Conservation (phyloP, 495 filamentous ascomycete genomes). For the Hypoxylon crocopeplum region DNA sequence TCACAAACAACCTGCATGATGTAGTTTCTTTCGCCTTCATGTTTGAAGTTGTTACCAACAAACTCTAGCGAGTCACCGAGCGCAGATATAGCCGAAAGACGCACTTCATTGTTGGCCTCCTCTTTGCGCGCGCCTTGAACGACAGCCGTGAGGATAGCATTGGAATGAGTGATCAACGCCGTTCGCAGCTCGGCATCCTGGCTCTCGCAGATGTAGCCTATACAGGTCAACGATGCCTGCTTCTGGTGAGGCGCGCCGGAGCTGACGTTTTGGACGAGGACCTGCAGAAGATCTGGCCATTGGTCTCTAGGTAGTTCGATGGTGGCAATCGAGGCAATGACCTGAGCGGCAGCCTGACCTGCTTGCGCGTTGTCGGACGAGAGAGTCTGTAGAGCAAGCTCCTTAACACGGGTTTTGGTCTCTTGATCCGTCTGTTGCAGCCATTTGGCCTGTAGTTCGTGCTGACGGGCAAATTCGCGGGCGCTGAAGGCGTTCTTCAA, state of each 20-base stretch:
- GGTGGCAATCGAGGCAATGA: slow-evolving; percentile 90
- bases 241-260: slow-evolving; percentile 84
- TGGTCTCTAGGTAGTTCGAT: slow-evolving; percentile 93
- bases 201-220: slow-evolving; percentile 97
- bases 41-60: slow-evolving; percentile 96
- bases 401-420: slow-evolving; percentile 86
- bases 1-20: slow-evolving; percentile 99
- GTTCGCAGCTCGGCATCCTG: slow-evolving; percentile 86
- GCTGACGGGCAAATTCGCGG: slow-evolving; percentile 84
- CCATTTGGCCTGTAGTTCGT: slow-evolving; percentile 91
- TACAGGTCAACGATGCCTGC: slow-evolving; percentile 90
- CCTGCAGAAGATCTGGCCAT: slow-evolving; percentile 94
- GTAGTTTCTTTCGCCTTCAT: slow-evolving; percentile 98
- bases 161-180: slow-evolving; percentile 83
- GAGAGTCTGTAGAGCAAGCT: slow-evolving; percentile 84
- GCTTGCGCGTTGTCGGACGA: slow-evolving; percentile 76
- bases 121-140: slow-evolving; percentile 97
- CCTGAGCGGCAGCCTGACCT: slow-evolving; percentile 88
- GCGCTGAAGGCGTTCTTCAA: slow-evolving; percentile 96
- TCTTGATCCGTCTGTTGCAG: slow-evolving; percentile 75
- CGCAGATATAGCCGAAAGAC: slow-evolving; percentile 88
- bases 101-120: slow-evolving; percentile 87
- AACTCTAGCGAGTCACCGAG: slow-evolving; percentile 98
- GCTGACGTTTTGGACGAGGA: slow-evolving; percentile 89
- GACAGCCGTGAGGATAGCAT: slow-evolving; percentile 96